Conservation (phyloP, 805 yeast species). For the Barnettozyma sucrosica region DNA sequence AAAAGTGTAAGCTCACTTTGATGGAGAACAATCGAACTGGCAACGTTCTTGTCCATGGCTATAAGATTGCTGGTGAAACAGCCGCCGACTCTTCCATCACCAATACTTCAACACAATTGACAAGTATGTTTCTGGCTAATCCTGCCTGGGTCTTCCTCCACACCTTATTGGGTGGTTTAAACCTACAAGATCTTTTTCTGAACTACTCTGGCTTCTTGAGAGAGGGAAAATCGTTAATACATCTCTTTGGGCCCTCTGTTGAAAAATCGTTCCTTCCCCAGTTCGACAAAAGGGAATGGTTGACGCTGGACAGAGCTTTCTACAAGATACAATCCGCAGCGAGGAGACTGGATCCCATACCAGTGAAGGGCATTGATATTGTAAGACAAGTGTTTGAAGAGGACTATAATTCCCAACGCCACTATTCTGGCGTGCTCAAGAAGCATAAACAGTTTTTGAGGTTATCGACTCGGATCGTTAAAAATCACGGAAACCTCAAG, state of each 20-base stretch:
- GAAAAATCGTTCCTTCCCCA: neutral
- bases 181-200: slow-evolving; percentile 12
- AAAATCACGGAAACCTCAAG: slow-evolving; percentile 30
- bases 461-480: slow-evolving; percentile 18
- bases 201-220: slow-evolving; percentile 10
- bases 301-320: slow-evolving; percentile 13
- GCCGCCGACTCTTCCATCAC: slow-evolving; percentile 27
- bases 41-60: slow-evolving; percentile 41
- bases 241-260: slow-evolving; percentile 16
- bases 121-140: slow-evolving; percentile 36
- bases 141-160: slow-evolving; percentile 35
- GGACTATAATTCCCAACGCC: slow-evolving; percentile 4
- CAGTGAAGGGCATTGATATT: slow-evolving; percentile 1
- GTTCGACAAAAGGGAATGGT: neutral
- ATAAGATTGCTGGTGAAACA: slow-evolving; percentile 28
- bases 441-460: slow-evolving; percentile 18
- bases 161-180: slow-evolving; percentile 8
- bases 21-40: slow-evolving; percentile 20
- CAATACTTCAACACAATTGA: slow-evolving; percentile 33
- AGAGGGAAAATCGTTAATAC: slow-evolving; percentile 6
- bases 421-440: slow-evolving; percentile 24
- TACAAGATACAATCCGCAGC: slow-evolving; percentile 7
- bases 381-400: slow-evolving; percentile 11
- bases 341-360: slow-evolving; percentile 11
- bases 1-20: slow-evolving; percentile 33